Evolutionary conservation across 768 basidiomycete genomes (phyloP).

Genomic region (Russula vinacea): DNA sequence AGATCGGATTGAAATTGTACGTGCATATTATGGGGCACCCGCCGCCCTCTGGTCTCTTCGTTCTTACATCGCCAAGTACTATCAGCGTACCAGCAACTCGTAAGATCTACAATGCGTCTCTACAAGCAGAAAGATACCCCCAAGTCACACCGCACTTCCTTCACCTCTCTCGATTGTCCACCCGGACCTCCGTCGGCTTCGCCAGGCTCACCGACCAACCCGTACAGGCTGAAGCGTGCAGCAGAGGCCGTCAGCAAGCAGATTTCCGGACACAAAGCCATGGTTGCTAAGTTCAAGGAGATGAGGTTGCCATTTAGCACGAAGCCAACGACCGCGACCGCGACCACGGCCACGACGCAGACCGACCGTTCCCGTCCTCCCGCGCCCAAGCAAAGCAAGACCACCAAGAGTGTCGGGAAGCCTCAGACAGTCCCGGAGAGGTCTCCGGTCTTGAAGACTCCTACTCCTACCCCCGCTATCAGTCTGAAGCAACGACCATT

Average conservation of each 20-base stretch:
- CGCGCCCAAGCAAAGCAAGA: slow-evolving; percentile 3
- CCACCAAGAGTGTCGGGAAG: not conserved
- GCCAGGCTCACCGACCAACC: not conserved
- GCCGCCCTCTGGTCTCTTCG: not conserved
- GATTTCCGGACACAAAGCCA: slow-evolving; percentile 18
- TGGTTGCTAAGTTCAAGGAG: slow-evolving; percentile 21
- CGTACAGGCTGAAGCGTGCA: slow-evolving; percentile 15
- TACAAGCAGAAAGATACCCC: slow-evolving; percentile 16
- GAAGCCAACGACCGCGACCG: not conserved
- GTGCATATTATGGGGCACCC: not conserved
- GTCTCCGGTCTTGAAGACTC: not conserved
- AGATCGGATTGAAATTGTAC: slow-evolving; percentile 13
- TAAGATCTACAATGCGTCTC: slow-evolving; percentile 25
- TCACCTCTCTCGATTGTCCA: not conserved
- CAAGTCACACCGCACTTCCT: slow-evolving; percentile 5
- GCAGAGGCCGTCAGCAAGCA: slow-evolving; percentile 22
- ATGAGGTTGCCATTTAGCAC: slow-evolving; percentile 12
- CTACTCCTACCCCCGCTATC: not conserved
- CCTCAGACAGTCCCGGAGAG: not conserved
- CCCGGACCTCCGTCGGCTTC: not conserved
- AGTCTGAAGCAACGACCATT: not conserved
- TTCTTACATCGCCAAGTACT: slow-evolving; percentile 22
- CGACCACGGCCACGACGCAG: not conserved
- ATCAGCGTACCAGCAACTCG: slow-evolving; percentile 21
- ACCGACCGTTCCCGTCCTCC: not conserved